phyloP scores from a whole-genome alignment of 2,329 filamentous ascomycete genomes.

The Cytospora piceicola region DNA sequence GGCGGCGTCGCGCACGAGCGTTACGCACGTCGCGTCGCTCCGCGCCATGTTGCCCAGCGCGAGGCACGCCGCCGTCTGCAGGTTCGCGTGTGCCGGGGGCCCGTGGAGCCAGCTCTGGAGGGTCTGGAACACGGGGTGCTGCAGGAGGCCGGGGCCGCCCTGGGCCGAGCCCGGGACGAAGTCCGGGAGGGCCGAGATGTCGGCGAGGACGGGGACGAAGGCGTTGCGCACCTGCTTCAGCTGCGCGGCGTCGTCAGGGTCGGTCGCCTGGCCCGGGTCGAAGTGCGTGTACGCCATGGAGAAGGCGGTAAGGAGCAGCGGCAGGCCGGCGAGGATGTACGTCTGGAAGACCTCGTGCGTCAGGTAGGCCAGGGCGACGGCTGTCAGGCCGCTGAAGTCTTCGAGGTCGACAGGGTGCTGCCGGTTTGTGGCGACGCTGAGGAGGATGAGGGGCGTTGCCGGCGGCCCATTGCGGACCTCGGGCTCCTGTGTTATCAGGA shows the following conservation, averaged over 20 bases:
- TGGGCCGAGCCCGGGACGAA: conserved; percentile 38
- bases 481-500: conserved; percentile 57
- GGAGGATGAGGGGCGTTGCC: conserved; percentile 52
- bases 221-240: conserved; percentile 54
- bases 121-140: conserved; percentile 40
- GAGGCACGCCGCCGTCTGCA: conserved; percentile 63
- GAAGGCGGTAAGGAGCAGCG: conserved; percentile 53
- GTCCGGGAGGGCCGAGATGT: conserved; percentile 49
- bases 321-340: conserved; percentile 48
- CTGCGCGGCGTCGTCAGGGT: conserved; percentile 51
- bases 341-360: conserved; percentile 56
- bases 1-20: conserved; percentile 53
- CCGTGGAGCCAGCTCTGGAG: conserved; percentile 47
- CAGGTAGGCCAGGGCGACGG: conserved; percentile 60
- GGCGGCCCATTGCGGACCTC: conserved; percentile 51
- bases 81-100: conserved; percentile 43
- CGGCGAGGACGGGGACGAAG: conserved; percentile 55
- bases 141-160: conserved; percentile 16
- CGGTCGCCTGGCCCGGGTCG: conserved; percentile 41
- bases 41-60: conserved; percentile 65
- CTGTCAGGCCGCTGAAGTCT: conserved; percentile 56
- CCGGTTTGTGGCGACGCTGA: conserved; percentile 51
- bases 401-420: conserved; percentile 52
- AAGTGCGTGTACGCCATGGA: conserved; percentile 52
- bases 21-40: conserved; percentile 56